Base-by-base conservation (phyloP, 345 rosid genomes). In the Durio zibethinus region DNA sequence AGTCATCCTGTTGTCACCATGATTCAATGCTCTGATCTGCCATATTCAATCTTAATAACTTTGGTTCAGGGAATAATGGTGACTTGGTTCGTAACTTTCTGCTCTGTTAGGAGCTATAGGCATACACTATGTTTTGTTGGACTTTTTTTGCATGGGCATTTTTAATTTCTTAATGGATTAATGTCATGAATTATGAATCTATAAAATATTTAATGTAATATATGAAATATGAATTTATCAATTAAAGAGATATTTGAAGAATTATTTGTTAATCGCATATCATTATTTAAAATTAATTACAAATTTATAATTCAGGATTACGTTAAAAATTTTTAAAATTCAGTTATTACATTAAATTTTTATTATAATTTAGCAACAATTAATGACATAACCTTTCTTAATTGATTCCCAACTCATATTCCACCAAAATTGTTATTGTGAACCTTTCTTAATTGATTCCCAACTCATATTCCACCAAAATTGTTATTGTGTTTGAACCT, bases 81-180 rank as follows among this genome's bases (percentile, higher is more conserved):
- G 82, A 77, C 81, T 61, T 78, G 25, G 31, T 47, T 77, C 73
- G 65, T 40, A 12, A 7, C 69, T 43, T 53, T 73, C 7, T 31
- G 61, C 21, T 31, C 16, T 64, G 43, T 57, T 67, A 66, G 57
- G 78, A 67, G 74, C 63, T 36, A 23, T 10, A 75, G 74, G 60
- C 67, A 50, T 60, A 76, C 83, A 82, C 85, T 80, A 82, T 36
- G 81, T 80, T 62, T 76, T 82, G 82, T 85, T 81, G 80, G 85
- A 36, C n/a, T 27, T 76, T 57, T 59, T 56, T 80, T 68, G 56
- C 3, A 33, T 73, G 3, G 14, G 50, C 12, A 36, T 38, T 16
- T 23, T 74, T 36, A 74, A 75, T 75, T 53, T 68, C 4, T 68
- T 81, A 33, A 33, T n/a, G n/a, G n/a, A n/a, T n/a, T n/a, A n/a